These are phyloP conservation scores for Pythium plurisporium DNA, from an alignment of 352 stramenopile species.

Conservation along the genomic window DNA sequence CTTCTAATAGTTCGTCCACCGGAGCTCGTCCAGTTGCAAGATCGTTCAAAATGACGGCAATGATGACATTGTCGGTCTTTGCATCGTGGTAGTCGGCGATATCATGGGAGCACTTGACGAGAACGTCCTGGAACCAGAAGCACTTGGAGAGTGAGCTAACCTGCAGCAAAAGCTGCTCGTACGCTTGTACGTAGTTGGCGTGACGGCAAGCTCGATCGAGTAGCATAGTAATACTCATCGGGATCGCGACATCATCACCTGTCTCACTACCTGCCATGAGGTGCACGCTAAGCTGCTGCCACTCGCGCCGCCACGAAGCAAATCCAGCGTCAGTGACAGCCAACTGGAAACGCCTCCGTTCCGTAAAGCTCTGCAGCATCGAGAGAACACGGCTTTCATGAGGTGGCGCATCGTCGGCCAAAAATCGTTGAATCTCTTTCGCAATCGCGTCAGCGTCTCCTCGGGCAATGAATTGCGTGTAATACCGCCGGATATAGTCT, in stretches of 20 bases:
- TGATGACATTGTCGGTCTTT: neutral
- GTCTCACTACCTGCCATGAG: conserved; percentile 17
- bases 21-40: conserved; percentile 23
- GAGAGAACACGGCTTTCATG: conserved; percentile 17
- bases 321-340: neutral
- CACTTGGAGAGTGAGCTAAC: conserved; percentile 39
- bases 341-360: conserved; percentile 26
- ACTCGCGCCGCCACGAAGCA: conserved; percentile 49
- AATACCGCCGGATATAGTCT: conserved; percentile 15
- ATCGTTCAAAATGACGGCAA: conserved; percentile 15
- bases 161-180: conserved; percentile 25
- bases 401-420: conserved; percentile 1
- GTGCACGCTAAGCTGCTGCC: conserved; percentile 48
- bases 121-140: conserved; percentile 37
- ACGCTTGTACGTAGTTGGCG: conserved; percentile 36
- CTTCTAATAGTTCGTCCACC: conserved; percentile 40
- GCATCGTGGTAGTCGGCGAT: conserved; percentile 1
- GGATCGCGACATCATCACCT: neutral
- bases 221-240: conserved; percentile 19
- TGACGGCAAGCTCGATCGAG: conserved; percentile 47
- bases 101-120: conserved; percentile 30
- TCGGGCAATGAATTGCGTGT: conserved; percentile 30
- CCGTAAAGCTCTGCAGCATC: conserved; percentile 42
- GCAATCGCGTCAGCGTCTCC: conserved; percentile 48
- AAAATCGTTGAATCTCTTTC: conserved; percentile 29